Evolutionary conservation across 2,329 filamentous ascomycete genomes (phyloP), one percentile per base, ranked within the genome.

Genomic region (Ceratocystis albifundus): DNA sequence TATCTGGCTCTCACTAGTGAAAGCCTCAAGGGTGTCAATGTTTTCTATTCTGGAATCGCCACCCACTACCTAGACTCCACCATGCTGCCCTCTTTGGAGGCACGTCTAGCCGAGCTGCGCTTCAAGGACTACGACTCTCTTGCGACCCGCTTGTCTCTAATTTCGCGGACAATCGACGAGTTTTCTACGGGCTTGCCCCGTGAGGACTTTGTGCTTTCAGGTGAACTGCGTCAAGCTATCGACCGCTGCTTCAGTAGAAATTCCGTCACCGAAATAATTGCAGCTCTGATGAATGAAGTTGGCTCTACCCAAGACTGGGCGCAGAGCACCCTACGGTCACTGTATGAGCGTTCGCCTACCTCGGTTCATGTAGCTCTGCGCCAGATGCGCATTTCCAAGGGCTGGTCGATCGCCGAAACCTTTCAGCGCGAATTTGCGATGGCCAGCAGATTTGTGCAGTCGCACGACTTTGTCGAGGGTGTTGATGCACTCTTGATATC

Each of bases 41-140:
- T 87, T 64, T 92, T 96, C 73, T 96, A 95, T 77, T 83, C 90
- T 59, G 94, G 94, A 67, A 81, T 99, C 71, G 94, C 94, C 68
- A 97, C 94, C 15, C 94, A 99, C 78, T 99, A 96, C 78, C 79
- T 99, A 70, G 89, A 99, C 80, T 96, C 93, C 55, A 91, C 89
- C 68, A 87, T 88, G 70, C 82, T 99, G 68, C 85, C 88, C 62
- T 84, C 84, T 71, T 82, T 99, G 67, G 90, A 96, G 75, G 82
- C 86, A 22, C 89, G 93, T 74, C 82, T 99, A 30, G 89, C 90
- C 1, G 94, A 99, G 77, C 82, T 99, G 69, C 83, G 87, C 32
- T 99, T 99, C 80, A 82, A 83, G 68, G 95, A 99, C 77, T 84
- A 87, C 72, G 84, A 89, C 66, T 70, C 75, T 48, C 77, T 88